Base-by-base conservation (phyloP, 2,329 filamentous ascomycete species). In the Talaromyces sp. region DNA sequence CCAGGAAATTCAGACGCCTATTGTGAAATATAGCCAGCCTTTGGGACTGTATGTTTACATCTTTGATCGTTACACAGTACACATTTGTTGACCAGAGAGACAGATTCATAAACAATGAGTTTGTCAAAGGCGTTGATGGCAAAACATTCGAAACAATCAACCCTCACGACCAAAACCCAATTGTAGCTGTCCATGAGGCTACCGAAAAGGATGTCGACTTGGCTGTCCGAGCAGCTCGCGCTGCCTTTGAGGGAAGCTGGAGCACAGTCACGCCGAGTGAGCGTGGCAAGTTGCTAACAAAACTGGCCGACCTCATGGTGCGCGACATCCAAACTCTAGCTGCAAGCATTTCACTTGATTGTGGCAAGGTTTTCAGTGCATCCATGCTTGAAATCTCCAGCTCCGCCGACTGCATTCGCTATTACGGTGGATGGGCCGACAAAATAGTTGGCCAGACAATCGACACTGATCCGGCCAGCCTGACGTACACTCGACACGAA, bases 131-230 rank as follows among this genome's bases (percentile, higher is more conserved):
- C 74, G 87, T 89, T 65, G 91, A 96, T 70, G 92, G 92, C 81
- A 89, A 91, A 85, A 92, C 88, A 68, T 95, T 96, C 73, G 92
- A 96, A 80, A 90, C 92, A 77, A 88, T 95, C 83, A 96, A 96
- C 85, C 92, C 92, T 63, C 73, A 88, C 66, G 91, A 86, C 67
- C 92, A 96, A 78, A 87, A 92, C 78, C 86, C 91, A 72, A 96
- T 96, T 81, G 85, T 83, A 82, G 88, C 87, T 59, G 90, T 96
- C 69, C 81, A 86, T 73, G 92, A 96, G 80, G 93, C 89, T 73
- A 90, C 88, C 66, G 92, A 96, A 82, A 92, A 96, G 83, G 73
- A 78, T 81, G 82, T 86, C 73, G 85, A 87, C 76, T 80, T 92
- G 63, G 92, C 93, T 65, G 93, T 97, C 65, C 81, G 85, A 61